Percentiles rank a stretch among this genome's conserved stretches.
phyloP scores from a whole-genome alignment of 306 rosid species.

The Herpetospermum pedunculosum region DNA sequence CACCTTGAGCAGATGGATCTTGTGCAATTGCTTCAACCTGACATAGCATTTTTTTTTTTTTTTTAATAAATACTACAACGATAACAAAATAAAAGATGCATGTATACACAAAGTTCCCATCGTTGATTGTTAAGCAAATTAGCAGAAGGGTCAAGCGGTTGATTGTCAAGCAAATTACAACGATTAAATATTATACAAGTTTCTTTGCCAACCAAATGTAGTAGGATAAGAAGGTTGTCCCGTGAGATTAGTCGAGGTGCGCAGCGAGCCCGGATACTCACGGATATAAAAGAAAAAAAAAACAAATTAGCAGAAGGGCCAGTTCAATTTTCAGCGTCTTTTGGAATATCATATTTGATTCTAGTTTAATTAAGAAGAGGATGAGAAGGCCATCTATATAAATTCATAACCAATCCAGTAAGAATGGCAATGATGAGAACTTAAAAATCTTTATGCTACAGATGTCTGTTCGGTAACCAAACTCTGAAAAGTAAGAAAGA shows the following conservation, averaged over 20 bases:
- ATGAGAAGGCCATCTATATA: not conserved
- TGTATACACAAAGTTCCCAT: not conserved
- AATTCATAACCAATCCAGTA: not conserved
- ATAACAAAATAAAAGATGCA: not conserved
- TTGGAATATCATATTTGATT: not conserved
- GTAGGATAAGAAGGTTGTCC: no score
- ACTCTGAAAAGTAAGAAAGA: not conserved
- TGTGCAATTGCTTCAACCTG: conserved; percentile 89
- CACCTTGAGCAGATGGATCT: conserved; percentile 59
- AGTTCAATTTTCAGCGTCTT: not conserved
- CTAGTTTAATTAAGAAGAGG: not conserved
- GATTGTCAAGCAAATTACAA: no score
- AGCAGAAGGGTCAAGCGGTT: no score
- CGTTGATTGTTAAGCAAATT: not conserved
- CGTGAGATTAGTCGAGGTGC: no score
- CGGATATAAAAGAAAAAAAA: no score
- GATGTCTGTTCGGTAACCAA: not conserved
- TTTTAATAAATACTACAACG: not conserved
- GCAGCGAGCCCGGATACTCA: no score
- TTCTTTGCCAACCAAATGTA: no score
- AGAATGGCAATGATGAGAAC: not conserved
- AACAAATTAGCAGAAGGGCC: not conserved
- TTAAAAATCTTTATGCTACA: not conserved
- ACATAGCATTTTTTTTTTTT: conserved; percentile 8
- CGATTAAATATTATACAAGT: no score